Evolutionary conservation across 2,329 filamentous ascomycete genomes (phyloP), one percentile per base, ranked within the genome.

Genomic region (Ceratocystis alfenasii): DNA sequence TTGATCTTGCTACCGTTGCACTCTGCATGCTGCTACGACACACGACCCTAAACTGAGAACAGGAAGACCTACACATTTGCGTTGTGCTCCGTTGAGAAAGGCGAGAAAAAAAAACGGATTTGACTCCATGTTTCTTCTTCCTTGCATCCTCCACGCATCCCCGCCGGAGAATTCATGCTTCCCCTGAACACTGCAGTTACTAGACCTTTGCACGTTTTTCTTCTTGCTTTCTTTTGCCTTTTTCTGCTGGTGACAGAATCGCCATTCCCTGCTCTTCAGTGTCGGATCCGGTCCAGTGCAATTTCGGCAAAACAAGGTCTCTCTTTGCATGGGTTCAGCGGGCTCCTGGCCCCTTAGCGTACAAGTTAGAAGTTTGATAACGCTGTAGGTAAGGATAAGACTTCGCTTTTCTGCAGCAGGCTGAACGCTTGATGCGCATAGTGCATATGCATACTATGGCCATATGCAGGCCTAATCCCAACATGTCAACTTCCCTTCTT

Each of bases 121-220:
- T 22, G 46, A 50, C 17, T 50, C 17, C 5, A 8, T 12, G 10
- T 20, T 20, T 6, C 50, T 55, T 12, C 50, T 25, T 25, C 8
- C 33, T 36, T 36, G 33, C 22, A 20, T 25, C 53, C 53, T 57
- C 6, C 20, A 28, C 3, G 8, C 30, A 10, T 22, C 22, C 25
- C 53, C 53, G 8, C 15, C 22, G 25, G 25, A 10, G 10, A 10
- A 30, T 57, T 30, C 22, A 57, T 5, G 17, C 25, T 57, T 50
- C 46, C 53, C 53, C 53, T 57, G 53, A 57, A 57, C 53, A 57
- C 53, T 57, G 53, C 53, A 57, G 53, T 28, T 17, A 28, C 12
- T 57, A 30, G 53, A 12, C 53, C 17, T 50, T 50, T 22, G 46
- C 46, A 50, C 6, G 46, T 22, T 48, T 20, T 50, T 20, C 46